Evolutionary conservation across 2,329 filamentous ascomycete species (phyloP).

Genomic region (Intubia oerlemansii): DNA sequence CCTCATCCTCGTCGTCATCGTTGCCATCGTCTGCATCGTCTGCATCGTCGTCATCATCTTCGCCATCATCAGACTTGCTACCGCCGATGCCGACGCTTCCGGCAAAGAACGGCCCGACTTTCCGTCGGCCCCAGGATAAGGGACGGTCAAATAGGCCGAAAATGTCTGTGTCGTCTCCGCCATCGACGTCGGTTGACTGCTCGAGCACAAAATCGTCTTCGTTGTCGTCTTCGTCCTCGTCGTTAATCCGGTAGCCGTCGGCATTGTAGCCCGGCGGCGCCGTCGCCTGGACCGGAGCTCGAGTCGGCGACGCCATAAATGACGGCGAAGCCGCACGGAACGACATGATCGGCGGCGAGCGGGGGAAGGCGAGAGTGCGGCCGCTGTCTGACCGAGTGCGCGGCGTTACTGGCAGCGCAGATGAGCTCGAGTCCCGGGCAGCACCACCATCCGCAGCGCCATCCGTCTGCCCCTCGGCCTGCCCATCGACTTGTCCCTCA

Average conservation of each 20-base stretch:
- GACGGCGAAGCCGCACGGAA: slow-evolving; percentile 20
- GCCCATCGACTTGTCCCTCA: background rate
- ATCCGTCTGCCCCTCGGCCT: background rate
- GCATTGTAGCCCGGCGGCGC: slow-evolving; percentile 6
- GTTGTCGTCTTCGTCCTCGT: slow-evolving; percentile 20
- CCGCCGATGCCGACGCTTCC: slow-evolving; percentile 20
- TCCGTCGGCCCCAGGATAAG: slow-evolving; percentile 15
- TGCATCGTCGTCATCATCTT: slow-evolving; percentile 24
- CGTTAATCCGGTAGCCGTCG: slow-evolving; percentile 8
- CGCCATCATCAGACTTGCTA: slow-evolving; percentile 24
- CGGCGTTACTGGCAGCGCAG: no score
- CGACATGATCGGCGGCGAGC: slow-evolving; percentile 9
- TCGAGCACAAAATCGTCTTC: no score
- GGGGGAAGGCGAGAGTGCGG: no score
- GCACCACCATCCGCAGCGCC: no score
- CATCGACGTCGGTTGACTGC: slow-evolving; percentile 5
- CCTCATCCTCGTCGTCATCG: slow-evolving; percentile 21
- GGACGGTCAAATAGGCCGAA: slow-evolving; percentile 30
- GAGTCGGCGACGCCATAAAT: slow-evolving; percentile 4
- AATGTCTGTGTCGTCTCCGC: slow-evolving; percentile 33
- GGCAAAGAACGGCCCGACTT: slow-evolving; percentile 18
- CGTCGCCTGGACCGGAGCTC: slow-evolving; percentile 3
- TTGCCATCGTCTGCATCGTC: slow-evolving; percentile 22
- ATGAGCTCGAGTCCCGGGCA: no score
- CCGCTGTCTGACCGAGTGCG: slow-evolving; percentile 1